These are phyloP conservation scores for Nitzschia palea DNA, from an alignment of 108 stramenopile species.

Conservation along the genomic window DNA sequence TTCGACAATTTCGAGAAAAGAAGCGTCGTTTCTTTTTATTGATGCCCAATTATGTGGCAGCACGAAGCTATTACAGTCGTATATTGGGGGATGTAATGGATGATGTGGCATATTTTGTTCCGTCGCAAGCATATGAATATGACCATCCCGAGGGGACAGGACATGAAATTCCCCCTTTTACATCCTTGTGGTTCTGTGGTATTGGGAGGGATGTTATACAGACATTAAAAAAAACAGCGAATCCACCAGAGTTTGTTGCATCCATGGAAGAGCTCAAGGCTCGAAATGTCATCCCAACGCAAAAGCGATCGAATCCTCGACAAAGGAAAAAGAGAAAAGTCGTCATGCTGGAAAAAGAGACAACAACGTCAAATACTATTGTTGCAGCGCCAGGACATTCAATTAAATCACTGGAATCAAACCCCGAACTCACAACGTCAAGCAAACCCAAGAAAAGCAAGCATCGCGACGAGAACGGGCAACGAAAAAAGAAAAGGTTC, in stretches of 20 bases:
- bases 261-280: conserved; percentile 52
- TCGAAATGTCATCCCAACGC: conserved; percentile 47
- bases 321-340: conserved; percentile 59
- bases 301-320: conserved; percentile 75
- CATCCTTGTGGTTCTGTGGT: conserved; percentile 83
- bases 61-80: conserved; percentile 63
- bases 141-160: conserved; percentile 88
- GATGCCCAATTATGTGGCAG: conserved; percentile 88
- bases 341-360: not conserved
- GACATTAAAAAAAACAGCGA: not conserved
- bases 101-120: conserved; percentile 66
- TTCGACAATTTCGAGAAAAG: conserved; percentile 27
- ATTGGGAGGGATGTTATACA: conserved; percentile 24
- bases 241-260: conserved; percentile 20
- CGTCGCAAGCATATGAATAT: conserved; percentile 69
- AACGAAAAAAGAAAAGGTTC: conserved; percentile 50
- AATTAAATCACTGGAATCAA: not conserved
- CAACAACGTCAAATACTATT: not conserved
- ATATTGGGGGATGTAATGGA: conserved; percentile 21
- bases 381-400: too few relatives aligned
- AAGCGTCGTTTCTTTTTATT: conserved; percentile 74
- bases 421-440: not conserved
- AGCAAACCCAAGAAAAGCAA: conserved; percentile 28
- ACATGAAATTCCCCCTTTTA: conserved; percentile 72
- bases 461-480: conserved; percentile 41